These are phyloP conservation scores for Isoetes taiwanensis DNA, from an alignment of 75 land plant species.

Conservation along the genomic window DNA sequence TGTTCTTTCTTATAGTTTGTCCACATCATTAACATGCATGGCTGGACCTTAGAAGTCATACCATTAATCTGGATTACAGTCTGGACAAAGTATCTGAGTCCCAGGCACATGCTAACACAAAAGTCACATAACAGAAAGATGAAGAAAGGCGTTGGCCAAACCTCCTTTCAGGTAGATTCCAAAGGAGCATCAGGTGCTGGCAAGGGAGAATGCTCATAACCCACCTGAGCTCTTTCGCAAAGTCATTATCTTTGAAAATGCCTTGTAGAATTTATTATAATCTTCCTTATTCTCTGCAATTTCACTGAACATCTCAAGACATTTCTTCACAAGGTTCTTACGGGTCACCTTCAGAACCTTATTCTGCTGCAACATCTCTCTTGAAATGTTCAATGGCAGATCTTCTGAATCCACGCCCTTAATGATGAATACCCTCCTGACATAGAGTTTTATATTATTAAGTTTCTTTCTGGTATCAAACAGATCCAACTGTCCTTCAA, in stretches of 20 bases:
- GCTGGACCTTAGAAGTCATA: too few species aligned
- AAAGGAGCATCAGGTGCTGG: too few species aligned
- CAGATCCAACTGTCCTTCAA: neutral
- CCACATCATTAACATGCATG: too few species aligned
- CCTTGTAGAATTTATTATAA: slow-evolving; percentile 1
- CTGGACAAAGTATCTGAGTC: too few species aligned
- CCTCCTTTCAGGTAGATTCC: too few species aligned
- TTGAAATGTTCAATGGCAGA: neutral
- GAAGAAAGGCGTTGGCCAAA: too few species aligned
- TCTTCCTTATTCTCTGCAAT: slow-evolving; percentile 7
- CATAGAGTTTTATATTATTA: slow-evolving; percentile 4
- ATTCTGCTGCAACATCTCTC: slow-evolving; percentile 5
- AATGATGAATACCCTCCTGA: slow-evolving; percentile 2
- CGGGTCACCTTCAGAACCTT: slow-evolving; percentile 4
- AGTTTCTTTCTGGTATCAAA: slow-evolving; percentile 6
- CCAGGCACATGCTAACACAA: too few species aligned
- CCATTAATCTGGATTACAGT: too few species aligned
- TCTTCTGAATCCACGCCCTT: slow-evolving; percentile 7
- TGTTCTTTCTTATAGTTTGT: too few species aligned
- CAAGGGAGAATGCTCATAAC: too few species aligned
- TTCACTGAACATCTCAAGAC: slow-evolving; percentile 4
- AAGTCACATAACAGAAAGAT: too few species aligned
- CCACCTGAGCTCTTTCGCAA: too few species aligned
- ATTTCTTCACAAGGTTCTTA: slow-evolving; percentile 5
- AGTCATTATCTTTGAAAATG: neutral